These are phyloP conservation scores for button mushroom (Agaricus bisporus) DNA, from an alignment of 768 basidiomycete genomes.

Conservation along the genomic window DNA sequence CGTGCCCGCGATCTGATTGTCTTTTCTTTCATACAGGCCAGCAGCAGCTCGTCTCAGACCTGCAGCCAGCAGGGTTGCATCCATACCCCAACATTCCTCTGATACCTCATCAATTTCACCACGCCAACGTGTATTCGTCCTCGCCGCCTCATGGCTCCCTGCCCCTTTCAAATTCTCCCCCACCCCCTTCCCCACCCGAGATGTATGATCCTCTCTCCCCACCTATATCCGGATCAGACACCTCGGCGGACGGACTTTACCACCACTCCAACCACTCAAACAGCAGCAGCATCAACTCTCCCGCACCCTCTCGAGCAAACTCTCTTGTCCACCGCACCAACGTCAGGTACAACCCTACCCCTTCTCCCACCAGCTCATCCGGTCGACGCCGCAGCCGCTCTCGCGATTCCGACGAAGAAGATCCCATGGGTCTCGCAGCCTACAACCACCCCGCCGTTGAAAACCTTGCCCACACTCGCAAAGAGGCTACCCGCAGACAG, in stretches of 20 bases:
- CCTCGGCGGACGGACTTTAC: slow-evolving; percentile 78
- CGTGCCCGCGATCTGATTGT: slow-evolving; percentile 63
- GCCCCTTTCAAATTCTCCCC: slow-evolving; percentile 63
- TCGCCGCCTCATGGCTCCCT: slow-evolving; percentile 65
- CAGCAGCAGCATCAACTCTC: slow-evolving; percentile 71
- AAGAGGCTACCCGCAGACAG: slow-evolving; percentile 80
- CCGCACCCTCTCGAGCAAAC: slow-evolving; percentile 69
- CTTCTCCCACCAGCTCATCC: slow-evolving; percentile 73
- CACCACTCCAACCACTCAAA: slow-evolving; percentile 77
- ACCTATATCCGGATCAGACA: slow-evolving; percentile 85
- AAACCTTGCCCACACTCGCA: slow-evolving; percentile 69
- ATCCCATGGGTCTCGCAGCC: slow-evolving; percentile 54
- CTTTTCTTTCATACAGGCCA: slow-evolving; percentile 53
- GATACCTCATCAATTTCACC: slow-evolving; percentile 60
- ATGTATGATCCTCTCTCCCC: slow-evolving; percentile 83
- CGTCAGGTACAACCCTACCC: slow-evolving; percentile 73
- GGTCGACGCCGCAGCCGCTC: slow-evolving; percentile 65
- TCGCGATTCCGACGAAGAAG: slow-evolving; percentile 75
- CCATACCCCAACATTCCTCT: slow-evolving; percentile 56
- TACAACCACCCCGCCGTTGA: slow-evolving; percentile 38
- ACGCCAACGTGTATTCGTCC: slow-evolving; percentile 49
- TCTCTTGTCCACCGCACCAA: slow-evolving; percentile 67
- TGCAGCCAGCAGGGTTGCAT: slow-evolving; percentile 38
- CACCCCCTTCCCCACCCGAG: slow-evolving; percentile 63
- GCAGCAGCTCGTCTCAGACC: slow-evolving; percentile 47